Evolutionary conservation across 1,284 basidiomycete species (phyloP).

Genomic region (Pyrrhoderma lamaoense): DNA sequence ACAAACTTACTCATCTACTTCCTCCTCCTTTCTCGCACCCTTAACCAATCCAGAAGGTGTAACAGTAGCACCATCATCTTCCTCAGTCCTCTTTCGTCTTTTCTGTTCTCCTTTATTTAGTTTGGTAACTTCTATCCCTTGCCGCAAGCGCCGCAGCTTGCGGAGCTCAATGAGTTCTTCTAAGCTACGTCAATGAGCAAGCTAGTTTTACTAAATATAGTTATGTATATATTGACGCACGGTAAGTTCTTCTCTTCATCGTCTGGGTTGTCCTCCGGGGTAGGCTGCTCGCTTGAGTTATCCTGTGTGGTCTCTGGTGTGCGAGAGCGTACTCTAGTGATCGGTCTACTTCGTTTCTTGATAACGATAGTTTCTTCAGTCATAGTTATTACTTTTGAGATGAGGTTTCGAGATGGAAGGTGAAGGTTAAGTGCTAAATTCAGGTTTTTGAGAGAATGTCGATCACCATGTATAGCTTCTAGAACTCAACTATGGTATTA

Average conservation of each 20-base stretch:
- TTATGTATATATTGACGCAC: constrained; percentile 33
- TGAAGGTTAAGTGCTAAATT: no score
- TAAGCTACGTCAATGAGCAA: constrained; percentile 36
- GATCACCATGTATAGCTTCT: no score
- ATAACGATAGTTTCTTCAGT: constrained; percentile 33
- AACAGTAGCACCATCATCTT: constrained; percentile 38
- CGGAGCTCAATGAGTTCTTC: constrained; percentile 83
- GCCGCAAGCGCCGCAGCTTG: constrained; percentile 64
- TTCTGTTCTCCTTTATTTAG: constrained; percentile 79
- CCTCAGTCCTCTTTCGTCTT: constrained; percentile 55
- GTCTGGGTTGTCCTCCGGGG: constrained; percentile 23
- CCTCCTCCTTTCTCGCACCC: constrained; percentile 35
- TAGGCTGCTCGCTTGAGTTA: constrained; percentile 21
- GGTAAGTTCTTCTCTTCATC: constrained; percentile 37
- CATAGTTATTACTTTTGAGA: background rate
- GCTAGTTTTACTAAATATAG: constrained; percentile 2
- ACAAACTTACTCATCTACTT: constrained; percentile 53
- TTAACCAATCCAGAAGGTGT: constrained; percentile 39
- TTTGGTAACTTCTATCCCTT: constrained; percentile 83
- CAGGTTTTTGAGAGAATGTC: no score
- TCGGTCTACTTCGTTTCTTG: constrained; percentile 58
- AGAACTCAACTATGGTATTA: no score
- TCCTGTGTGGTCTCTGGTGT: constrained; percentile 23
- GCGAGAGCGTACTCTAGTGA: constrained; percentile 40
- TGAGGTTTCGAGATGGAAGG: background rate